These are phyloP conservation scores for Magnusiomyces tetraspermus DNA, from an alignment of 1,139 yeast genomes.

Conservation along the genomic window DNA sequence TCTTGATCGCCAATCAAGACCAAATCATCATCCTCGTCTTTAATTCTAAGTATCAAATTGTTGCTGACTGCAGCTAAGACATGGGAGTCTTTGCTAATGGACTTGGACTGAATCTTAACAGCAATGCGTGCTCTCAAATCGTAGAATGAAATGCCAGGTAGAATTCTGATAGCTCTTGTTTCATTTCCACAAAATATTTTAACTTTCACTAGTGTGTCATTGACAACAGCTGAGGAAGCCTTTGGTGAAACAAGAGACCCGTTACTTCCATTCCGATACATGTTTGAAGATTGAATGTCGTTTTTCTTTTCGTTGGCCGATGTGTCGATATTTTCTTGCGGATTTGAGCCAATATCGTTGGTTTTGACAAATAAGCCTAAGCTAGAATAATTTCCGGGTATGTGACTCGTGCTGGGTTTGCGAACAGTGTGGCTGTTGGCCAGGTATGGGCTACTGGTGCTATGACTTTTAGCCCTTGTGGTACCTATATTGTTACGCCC, in stretches of 20 bases:
- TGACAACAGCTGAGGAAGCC: background rate
- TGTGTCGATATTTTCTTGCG: no score
- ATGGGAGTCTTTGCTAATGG: background rate
- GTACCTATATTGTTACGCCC: background rate
- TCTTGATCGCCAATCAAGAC: slow-evolving; percentile 13
- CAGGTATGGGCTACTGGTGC: background rate
- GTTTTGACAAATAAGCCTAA: no score
- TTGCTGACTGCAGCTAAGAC: slow-evolving; percentile 3
- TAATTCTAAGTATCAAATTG: slow-evolving; percentile 2
- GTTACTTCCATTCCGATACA: background rate
- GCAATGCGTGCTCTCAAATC: slow-evolving; percentile 9
- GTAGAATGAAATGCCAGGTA: slow-evolving; percentile 5
- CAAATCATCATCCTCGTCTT: slow-evolving; percentile 14
- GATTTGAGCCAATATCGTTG: no score
- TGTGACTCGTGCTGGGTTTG: background rate
- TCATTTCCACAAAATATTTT: slow-evolving; percentile 13
- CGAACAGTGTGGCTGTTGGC: background rate
- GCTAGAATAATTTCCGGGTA: background rate
- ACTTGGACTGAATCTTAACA: slow-evolving; percentile 3
- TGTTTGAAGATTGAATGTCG: no score
- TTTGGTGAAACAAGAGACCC: background rate
- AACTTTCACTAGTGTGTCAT: slow-evolving; percentile 7
- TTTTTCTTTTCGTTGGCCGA: no score
- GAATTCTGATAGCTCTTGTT: slow-evolving; percentile 10
- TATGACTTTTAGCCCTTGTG: background rate